A percentile compares a stretch with the other conserved stretches of the same genome.
These are phyloP conservation scores for Hyphodiscus sp. DNA, from an alignment of 2,329 filamentous ascomycete genomes.

Conservation along the genomic window DNA sequence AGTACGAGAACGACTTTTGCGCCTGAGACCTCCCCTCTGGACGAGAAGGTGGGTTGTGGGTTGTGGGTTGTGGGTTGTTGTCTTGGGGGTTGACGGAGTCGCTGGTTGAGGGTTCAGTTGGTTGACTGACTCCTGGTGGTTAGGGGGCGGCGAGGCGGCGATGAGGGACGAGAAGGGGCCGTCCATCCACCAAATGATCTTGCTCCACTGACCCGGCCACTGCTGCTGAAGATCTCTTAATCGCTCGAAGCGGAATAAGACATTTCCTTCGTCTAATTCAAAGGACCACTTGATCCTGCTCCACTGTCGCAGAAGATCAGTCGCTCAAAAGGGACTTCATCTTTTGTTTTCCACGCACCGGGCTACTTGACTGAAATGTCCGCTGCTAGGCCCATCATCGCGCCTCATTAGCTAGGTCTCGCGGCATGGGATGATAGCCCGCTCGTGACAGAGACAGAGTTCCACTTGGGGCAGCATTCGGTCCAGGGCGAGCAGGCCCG, in stretches of 20 bases:
- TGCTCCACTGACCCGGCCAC: too few relatives aligned
- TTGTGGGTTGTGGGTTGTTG: too few relatives aligned
- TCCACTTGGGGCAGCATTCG: conserved; percentile 12
- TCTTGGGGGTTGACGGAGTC: too few relatives aligned
- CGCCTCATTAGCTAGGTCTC: conserved; percentile 17
- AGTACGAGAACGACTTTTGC: conserved; percentile 3
- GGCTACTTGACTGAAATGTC: not conserved
- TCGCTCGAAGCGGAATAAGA: too few relatives aligned
- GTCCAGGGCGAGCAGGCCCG: conserved; percentile 8
- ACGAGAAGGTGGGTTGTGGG: not conserved
- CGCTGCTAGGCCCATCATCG: conserved; percentile 4
- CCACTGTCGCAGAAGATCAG: not conserved
- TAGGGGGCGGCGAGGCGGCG: too few relatives aligned
- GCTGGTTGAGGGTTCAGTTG: too few relatives aligned
- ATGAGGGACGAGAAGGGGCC: too few relatives aligned
- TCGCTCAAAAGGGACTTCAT: not conserved
- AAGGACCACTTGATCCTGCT: not conserved
- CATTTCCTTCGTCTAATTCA: too few relatives aligned
- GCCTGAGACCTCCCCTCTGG: not conserved
- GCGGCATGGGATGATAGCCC: conserved; percentile 3
- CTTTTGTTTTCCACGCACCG: not conserved
- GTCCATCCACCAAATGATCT: too few relatives aligned
- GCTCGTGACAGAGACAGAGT: conserved; percentile 2
- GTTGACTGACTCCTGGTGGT: too few relatives aligned
- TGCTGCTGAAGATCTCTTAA: too few relatives aligned